Conservation (phyloP, 2,329 filamentous ascomycete genomes). For the Epichloe scottii region DNA sequence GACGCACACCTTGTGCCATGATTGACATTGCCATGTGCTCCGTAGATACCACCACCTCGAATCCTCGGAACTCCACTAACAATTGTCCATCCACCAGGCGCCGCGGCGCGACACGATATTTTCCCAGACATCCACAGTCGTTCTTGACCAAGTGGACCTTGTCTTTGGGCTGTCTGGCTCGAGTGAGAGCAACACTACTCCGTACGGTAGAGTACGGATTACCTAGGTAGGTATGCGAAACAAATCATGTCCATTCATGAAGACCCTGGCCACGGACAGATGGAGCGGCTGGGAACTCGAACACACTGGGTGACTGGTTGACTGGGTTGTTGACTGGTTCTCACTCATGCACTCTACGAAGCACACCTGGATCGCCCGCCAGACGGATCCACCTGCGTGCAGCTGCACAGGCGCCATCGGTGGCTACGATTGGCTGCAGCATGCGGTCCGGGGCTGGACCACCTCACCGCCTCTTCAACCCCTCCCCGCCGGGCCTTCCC, state of each 20-base stretch:
- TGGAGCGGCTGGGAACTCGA: constrained; percentile 5
- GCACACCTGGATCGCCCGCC: constrained; percentile 13
- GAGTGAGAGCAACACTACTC: not conserved
- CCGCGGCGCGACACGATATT: not conserved
- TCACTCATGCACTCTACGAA: not conserved
- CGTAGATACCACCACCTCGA: not conserved
- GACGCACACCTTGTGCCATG: not conserved
- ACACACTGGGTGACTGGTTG: constrained; percentile 3
- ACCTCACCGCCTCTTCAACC: constrained; percentile 27
- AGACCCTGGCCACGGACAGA: not conserved
- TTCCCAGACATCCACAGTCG: not conserved
- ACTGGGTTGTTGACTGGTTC: not conserved
- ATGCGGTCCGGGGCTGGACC: constrained; percentile 20
- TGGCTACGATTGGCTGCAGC: constrained; percentile 22
- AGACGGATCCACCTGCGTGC: constrained; percentile 13
- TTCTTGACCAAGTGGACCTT: not conserved
- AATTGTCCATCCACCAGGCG: not conserved
- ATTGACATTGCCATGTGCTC: not conserved
- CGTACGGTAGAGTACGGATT: too few species aligned
- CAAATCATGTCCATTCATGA: too few species aligned
- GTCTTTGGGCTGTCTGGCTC: not conserved
- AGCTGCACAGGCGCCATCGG: constrained; percentile 19
- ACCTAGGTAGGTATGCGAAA: too few species aligned
- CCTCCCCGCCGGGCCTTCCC: constrained; percentile 10
- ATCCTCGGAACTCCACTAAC: not conserved